Conservation (phyloP, 345 rosid species). For the Gynandropsis gynandra region DNA sequence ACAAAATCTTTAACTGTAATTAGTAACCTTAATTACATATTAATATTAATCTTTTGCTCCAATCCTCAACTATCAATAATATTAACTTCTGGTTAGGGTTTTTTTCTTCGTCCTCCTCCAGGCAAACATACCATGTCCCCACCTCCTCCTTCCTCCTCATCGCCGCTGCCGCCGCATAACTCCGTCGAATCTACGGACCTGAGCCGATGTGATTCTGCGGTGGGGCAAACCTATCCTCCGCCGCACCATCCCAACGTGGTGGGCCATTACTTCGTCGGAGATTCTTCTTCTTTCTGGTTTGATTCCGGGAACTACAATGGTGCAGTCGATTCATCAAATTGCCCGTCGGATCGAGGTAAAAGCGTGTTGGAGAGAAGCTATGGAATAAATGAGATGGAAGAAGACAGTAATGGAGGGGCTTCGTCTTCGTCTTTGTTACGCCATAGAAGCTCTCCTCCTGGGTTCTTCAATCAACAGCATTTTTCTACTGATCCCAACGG, state of each 20-base stretch:
- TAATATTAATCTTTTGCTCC: neutral
- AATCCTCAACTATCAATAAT: neutral
- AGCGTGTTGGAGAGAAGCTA: conserved; percentile 25
- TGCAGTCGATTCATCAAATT: conserved; percentile 40
- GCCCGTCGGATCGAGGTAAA: conserved; percentile 11
- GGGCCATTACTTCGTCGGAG: conserved; percentile 51
- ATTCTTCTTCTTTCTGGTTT: conserved; percentile 29
- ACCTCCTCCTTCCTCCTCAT: conserved; percentile 23
- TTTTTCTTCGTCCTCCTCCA: neutral
- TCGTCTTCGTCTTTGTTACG: conserved; percentile 52
- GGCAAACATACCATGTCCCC: conserved; percentile 19
- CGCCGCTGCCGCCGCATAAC: conserved; percentile 3
- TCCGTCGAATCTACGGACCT: neutral
- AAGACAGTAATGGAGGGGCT: conserved; percentile 19
- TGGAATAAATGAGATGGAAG: conserved; percentile 31
- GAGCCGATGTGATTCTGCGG: conserved; percentile 4
- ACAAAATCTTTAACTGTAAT: conserved; percentile 4
- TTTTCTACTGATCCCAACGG: conserved; percentile 27
- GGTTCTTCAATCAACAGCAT: conserved; percentile 40
- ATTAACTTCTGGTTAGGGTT: conserved; percentile 18
- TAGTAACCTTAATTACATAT: no score
- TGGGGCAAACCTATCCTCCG: conserved; percentile 11
- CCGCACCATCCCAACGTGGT: conserved; percentile 20
- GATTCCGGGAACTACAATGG: conserved; percentile 45
- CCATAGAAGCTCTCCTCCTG: conserved; percentile 92